Evolutionary conservation across 75 land plant genomes (phyloP).

Genomic region (Isoetes taiwanensis): DNA sequence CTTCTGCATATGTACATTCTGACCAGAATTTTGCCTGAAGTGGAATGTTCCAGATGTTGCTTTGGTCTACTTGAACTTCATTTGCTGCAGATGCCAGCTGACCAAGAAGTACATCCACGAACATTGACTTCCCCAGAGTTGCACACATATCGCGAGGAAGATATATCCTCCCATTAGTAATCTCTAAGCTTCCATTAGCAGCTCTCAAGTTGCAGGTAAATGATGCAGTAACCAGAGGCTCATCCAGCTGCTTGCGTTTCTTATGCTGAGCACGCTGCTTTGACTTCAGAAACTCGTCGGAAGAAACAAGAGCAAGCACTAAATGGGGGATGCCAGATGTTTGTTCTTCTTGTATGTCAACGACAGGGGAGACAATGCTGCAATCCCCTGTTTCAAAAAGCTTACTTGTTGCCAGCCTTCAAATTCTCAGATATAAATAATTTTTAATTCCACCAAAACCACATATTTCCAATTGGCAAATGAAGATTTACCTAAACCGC

Average conservation of each 20-base stretch:
- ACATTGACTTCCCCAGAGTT: slow-evolving; percentile 16
- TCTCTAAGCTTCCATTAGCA: slow-evolving; percentile 18
- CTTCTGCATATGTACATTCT: slow-evolving; percentile 26
- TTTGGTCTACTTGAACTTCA: background rate
- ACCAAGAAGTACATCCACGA: slow-evolving; percentile 20
- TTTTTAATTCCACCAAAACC: background rate
- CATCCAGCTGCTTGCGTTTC: slow-evolving; percentile 1
- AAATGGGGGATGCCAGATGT: slow-evolving; percentile 18
- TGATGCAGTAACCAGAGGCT: slow-evolving; percentile 5
- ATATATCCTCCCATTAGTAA: slow-evolving; percentile 18
- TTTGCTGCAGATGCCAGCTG: slow-evolving; percentile 10
- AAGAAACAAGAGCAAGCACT: slow-evolving; percentile 19
- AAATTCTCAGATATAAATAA: background rate
- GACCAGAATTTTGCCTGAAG: slow-evolving; percentile 21
- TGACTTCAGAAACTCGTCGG: slow-evolving; percentile 3
- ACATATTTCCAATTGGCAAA: background rate
- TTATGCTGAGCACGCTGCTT: slow-evolving; percentile 1
- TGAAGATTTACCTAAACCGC: slow-evolving; percentile 16
- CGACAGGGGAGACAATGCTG: slow-evolving; percentile 12
- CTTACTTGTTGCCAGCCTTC: background rate
- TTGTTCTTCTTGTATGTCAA: slow-evolving; percentile 26
- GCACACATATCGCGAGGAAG: slow-evolving; percentile 26
- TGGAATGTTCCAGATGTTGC: slow-evolving; percentile 8
- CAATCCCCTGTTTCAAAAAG: slow-evolving; percentile 26
- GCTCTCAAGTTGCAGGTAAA: slow-evolving; percentile 15